phyloP scores from a whole-genome alignment of 768 basidiomycete species.

The Rhizopogon vulgaris region DNA sequence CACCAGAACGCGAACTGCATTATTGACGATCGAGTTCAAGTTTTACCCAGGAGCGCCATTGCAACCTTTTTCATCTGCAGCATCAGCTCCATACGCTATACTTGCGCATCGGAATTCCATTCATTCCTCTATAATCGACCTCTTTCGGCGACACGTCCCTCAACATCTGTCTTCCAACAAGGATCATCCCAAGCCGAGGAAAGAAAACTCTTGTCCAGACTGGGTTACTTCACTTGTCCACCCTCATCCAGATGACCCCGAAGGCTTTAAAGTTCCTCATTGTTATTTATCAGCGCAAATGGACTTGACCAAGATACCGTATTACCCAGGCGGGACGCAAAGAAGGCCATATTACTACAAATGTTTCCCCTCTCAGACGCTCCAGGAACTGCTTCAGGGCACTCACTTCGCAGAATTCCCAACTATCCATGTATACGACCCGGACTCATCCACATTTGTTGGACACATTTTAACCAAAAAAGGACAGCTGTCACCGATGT shows the following conservation, averaged over 20 bases:
- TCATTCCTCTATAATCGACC: constrained; percentile 38
- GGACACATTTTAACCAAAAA: constrained; percentile 53
- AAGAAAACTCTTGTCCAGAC: constrained; percentile 36
- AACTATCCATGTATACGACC: constrained; percentile 70
- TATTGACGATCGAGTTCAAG: constrained; percentile 69
- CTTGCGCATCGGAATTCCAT: constrained; percentile 62
- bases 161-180: constrained; percentile 22
- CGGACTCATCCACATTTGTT: constrained; percentile 42
- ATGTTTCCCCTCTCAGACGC: constrained; percentile 43
- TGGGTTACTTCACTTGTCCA: constrained; percentile 54
- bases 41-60: constrained; percentile 53
- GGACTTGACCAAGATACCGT: constrained; percentile 13
- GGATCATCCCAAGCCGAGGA: constrained; percentile 32
- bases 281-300: constrained; percentile 52
- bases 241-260: constrained; percentile 50
- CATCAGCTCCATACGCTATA: constrained; percentile 39
- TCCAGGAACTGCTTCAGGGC: constrained; percentile 44
- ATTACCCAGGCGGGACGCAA: neutral
- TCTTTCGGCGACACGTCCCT: constrained; percentile 42
- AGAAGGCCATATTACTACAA: constrained; percentile 38
- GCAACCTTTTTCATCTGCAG: constrained; percentile 29
- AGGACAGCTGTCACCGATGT: constrained; percentile 29
- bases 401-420: constrained; percentile 82
- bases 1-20: constrained; percentile 56
- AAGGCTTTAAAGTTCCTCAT: constrained; percentile 48